These are phyloP conservation scores for Juglanconis sp. DNA, from an alignment of 2,329 filamentous ascomycete genomes.

Conservation along the genomic window DNA sequence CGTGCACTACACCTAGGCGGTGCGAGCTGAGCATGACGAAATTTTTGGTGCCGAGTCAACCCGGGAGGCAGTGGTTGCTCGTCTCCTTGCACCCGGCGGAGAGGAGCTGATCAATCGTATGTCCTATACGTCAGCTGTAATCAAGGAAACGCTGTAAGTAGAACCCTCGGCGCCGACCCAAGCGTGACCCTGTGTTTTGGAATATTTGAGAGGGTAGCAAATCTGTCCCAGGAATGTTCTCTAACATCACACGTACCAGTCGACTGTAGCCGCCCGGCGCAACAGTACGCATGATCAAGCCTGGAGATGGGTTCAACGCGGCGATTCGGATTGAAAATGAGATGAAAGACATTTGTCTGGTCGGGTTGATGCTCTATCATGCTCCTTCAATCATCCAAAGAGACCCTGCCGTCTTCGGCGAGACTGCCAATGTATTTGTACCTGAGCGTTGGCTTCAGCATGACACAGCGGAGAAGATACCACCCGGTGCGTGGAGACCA, in stretches of 20 bases:
- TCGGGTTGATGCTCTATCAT: conserved; percentile 28
- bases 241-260: background rate
- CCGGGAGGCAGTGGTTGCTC: conserved; percentile 18
- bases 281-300: conserved; percentile 21
- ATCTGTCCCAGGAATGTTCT: background rate
- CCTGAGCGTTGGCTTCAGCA: conserved; percentile 32
- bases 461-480: conserved; percentile 11
- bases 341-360: conserved; percentile 15
- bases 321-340: background rate
- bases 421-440: conserved; percentile 25
- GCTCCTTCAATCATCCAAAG: conserved; percentile 26
- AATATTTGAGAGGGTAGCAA: background rate
- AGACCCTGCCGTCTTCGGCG: conserved; percentile 25
- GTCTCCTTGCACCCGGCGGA: conserved; percentile 18
- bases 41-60: conserved; percentile 24
- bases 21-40: conserved; percentile 28
- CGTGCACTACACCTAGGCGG: conserved; percentile 17
- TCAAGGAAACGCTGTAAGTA: conserved; percentile 28
- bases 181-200: background rate
- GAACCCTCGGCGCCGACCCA: background rate
- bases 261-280: conserved; percentile 27
- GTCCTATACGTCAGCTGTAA: conserved; percentile 28
- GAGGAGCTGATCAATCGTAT: conserved; percentile 26
- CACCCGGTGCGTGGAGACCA: background rate
- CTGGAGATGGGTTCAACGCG: conserved; percentile 23